Percentiles rank a stretch among this genome's conserved stretches.
Evolutionary conservation across 225 moss, liverwort and hornwort genomes (phyloP).

Genomic region (Takakia lepidozioides): DNA sequence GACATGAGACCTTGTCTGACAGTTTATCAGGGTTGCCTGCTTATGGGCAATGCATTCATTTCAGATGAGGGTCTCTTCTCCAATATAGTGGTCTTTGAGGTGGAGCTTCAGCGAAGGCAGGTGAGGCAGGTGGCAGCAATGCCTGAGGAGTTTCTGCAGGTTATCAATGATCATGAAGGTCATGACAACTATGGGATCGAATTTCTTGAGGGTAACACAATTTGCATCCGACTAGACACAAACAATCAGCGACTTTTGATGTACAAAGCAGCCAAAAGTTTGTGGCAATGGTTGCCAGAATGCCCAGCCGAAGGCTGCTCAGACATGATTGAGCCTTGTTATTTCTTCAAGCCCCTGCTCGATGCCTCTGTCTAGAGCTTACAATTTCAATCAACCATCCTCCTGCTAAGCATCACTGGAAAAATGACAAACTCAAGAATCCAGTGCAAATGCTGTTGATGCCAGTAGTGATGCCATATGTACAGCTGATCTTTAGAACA

Average conservation of each 20-base stretch:
- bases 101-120: neutral
- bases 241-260: slow-evolving; percentile 2
- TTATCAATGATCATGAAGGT: slow-evolving; percentile 1
- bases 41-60: slow-evolving; percentile 5
- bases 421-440: too few species aligned
- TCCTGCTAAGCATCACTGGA: too few species aligned
- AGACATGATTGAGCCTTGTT: slow-evolving; percentile 8
- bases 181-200: slow-evolving; percentile 5
- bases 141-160: slow-evolving; percentile 3
- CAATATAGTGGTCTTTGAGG: neutral
- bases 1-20: slow-evolving; percentile 6
- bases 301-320: slow-evolving; percentile 6
- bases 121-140: neutral
- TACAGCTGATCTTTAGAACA: too few species aligned
- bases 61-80: slow-evolving; percentile 2
- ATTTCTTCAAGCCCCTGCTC: neutral
- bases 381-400: too few species aligned
- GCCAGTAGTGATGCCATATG: too few species aligned
- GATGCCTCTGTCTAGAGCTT: slow-evolving; percentile 2
- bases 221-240: slow-evolving; percentile 1
- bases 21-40: neutral
- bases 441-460: too few species aligned
- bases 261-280: neutral
- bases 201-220: slow-evolving; percentile 3
- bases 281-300: slow-evolving; percentile 3